A percentile compares a stretch with the other conserved stretches of the same genome.
Conservation (phyloP, 345 rosid genomes). For the Gossypioides kirkii region DNA sequence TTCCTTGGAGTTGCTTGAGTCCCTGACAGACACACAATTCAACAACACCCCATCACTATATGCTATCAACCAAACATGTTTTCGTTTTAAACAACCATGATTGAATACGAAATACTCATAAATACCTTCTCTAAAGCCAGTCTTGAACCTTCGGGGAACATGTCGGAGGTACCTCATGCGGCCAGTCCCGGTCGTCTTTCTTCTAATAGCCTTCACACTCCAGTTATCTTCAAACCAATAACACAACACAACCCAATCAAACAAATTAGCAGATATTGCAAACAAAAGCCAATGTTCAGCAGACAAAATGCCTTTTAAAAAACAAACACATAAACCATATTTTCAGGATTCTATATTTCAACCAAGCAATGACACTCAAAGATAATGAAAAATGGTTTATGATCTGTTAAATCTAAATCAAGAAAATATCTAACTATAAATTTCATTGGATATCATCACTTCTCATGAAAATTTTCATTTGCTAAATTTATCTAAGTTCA, state of each 20-base stretch:
- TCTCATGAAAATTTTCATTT: background rate
- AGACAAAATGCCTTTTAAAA: background rate
- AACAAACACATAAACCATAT: background rate
- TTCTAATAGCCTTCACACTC: slow-evolving; percentile 73
- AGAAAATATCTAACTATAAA: background rate
- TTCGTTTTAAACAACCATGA: background rate
- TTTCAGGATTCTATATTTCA: background rate
- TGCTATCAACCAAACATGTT: background rate
- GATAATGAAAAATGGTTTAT: background rate
- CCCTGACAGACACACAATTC: slow-evolving; percentile 24
- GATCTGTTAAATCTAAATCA: background rate
- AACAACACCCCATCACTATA: background rate
- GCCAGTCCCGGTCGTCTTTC: slow-evolving; percentile 81
- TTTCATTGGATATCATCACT: background rate
- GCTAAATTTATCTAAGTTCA: background rate
- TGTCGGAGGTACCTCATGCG: slow-evolving; percentile 72
- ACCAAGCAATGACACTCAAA: background rate
- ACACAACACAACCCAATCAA: background rate
- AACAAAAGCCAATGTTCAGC: background rate
- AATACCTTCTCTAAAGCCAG: slow-evolving; percentile 71
- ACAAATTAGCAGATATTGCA: background rate
- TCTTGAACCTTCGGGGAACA: slow-evolving; percentile 73
- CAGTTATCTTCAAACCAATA: slow-evolving; percentile 45
- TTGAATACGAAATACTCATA: background rate
- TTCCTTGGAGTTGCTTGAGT: slow-evolving; percentile 68